Evolutionary conservation across 345 rosid species (phyloP).

Genomic region (Gossypioides kirkii): DNA sequence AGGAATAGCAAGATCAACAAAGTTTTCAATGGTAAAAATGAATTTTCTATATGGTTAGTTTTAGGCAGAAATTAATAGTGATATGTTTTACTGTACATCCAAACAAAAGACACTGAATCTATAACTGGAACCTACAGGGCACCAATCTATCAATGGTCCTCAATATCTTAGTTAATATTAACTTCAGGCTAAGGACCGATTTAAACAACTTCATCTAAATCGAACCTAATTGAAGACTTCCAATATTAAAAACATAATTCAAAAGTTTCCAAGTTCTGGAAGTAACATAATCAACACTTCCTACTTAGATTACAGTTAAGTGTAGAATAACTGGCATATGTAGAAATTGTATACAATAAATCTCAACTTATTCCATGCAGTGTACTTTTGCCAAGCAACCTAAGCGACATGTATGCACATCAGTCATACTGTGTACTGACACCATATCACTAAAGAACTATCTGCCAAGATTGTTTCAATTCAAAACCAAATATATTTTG

Average conservation of each 20-base stretch:
- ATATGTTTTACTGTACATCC: not conserved
- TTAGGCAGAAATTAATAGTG: not conserved
- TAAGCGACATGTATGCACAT: not conserved
- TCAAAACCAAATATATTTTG: not conserved
- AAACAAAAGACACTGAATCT: not conserved
- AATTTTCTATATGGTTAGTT: not conserved
- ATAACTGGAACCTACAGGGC: not conserved
- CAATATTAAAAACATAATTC: not conserved
- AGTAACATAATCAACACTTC: not conserved
- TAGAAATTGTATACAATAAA: not conserved
- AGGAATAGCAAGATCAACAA: not conserved
- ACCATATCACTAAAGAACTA: not conserved
- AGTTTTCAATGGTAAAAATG: not conserved
- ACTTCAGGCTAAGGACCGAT: not conserved
- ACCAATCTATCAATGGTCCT: not conserved
- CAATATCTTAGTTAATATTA: not conserved
- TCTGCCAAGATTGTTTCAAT: not conserved
- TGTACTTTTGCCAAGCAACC: not conserved
- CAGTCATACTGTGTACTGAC: not conserved
- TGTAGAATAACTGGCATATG: not conserved
- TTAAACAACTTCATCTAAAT: not conserved
- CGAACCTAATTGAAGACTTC: not conserved
- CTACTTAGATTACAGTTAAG: not conserved
- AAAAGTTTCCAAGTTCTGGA: not conserved
- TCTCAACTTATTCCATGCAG: not conserved